A percentile compares a stretch with the other conserved stretches of the same genome.
Evolutionary conservation across 768 basidiomycete species (phyloP).

Genomic region (Panellus pusillus): DNA sequence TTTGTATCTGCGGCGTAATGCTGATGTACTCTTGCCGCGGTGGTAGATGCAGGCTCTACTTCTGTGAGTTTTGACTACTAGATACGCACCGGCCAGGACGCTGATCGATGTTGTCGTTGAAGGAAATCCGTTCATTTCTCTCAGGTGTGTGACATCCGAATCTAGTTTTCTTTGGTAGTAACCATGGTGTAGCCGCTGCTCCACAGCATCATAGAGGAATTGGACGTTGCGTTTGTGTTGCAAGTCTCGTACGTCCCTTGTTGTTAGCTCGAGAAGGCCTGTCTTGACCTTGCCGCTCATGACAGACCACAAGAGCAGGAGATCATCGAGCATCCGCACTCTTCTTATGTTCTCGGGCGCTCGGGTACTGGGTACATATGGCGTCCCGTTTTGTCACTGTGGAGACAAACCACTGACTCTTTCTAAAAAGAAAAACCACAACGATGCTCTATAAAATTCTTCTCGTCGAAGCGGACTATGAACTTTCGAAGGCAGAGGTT

Average conservation of each 20-base stretch:
- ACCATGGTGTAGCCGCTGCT: conserved; percentile 28
- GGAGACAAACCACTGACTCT: neutral
- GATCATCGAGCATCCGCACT: conserved; percentile 58
- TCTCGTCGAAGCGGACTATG: conserved; percentile 58
- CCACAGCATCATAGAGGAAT: conserved; percentile 47
- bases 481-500: conserved; percentile 27
- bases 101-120: neutral
- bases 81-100: neutral
- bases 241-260: conserved; percentile 39
- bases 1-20: neutral
- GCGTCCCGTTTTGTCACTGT: neutral
- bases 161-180: neutral
- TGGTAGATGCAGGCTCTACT: conserved; percentile 56
- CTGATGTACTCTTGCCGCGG: neutral
- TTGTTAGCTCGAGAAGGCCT: neutral
- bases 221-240: conserved; percentile 47
- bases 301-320: conserved; percentile 46
- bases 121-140: conserved; percentile 49
- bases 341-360: conserved; percentile 67
- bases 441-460: conserved; percentile 80
- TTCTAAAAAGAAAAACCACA: conserved; percentile 32
- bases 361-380: conserved; percentile 69
- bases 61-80: conserved; percentile 40
- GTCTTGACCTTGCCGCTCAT: neutral
- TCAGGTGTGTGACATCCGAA: conserved; percentile 29